Base-by-base conservation (phyloP, 2,329 filamentous ascomycete species). In the Lachnum nothofagi region DNA sequence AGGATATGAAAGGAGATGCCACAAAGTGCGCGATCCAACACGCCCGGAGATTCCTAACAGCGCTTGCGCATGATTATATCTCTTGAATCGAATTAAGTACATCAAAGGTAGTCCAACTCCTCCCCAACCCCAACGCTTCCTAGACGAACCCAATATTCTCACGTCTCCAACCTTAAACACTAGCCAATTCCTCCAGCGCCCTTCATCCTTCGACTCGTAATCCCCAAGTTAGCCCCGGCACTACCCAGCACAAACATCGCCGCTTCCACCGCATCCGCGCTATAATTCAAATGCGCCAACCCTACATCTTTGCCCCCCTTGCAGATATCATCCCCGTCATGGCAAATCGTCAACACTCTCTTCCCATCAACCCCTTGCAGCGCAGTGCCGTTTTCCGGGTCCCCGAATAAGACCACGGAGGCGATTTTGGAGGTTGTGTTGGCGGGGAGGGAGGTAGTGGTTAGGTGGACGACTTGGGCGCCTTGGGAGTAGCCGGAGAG, bases 401-500 rank as follows among this genome's bases (percentile, higher is more conserved):
- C 61, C 0, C 60, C 61, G 31, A 63, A 61, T 5, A 62, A 41
- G 1, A 62, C 44, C 2, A 61, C 47, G 2, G 52, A 53, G 23
- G 52, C 41, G 24, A 63, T 59, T 27, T 58, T 49, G 1, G 55
- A 45, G 1, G 53, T 51, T 3, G 48, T 56, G 27, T 44, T 51
- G 5, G 42, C 5, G 4, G 59, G 48, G 0, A 61, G 44, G 1
- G 43, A 40, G 10, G 54, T 14, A n/a, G 52, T 49, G 2, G 60
- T 57, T 1, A 53, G 49, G 27, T 63, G 60, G 14, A 63, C 54
- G 5, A 63, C 38, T 47, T 63, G 59, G 0, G 59, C 59, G n/a
- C 60, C 60, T 52, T 62, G 59, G 4, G 55, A 59, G 43, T 62
- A 63, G 29, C 58, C 60, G 4, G 58, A 58, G 16, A 63, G 47